Percentiles rank a stretch among this genome's conserved stretches.
Evolutionary conservation across 2,329 filamentous ascomycete species (phyloP).

Genomic region (Orbilia oligospora): DNA sequence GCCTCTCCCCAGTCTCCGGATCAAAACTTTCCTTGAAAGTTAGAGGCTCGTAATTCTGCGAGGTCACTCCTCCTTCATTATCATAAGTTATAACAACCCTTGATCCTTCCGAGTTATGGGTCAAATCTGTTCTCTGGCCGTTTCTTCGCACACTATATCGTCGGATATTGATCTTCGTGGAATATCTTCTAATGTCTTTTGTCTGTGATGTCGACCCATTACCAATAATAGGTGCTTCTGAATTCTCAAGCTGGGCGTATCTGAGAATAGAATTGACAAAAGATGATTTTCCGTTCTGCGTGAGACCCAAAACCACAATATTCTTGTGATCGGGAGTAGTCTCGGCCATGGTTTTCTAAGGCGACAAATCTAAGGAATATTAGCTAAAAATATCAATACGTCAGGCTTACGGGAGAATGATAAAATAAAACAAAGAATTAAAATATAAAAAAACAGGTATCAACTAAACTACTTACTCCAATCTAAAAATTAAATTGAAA

Average conservation of each 20-base stretch:
- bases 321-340: constrained; percentile 25
- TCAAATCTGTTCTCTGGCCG: constrained; percentile 17
- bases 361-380: too few relatives aligned
- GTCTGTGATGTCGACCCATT: constrained; percentile 29
- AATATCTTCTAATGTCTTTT: constrained; percentile 27
- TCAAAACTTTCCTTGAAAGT: constrained; percentile 3
- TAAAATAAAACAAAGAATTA: too few relatives aligned
- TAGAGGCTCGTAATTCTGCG: constrained; percentile 6
- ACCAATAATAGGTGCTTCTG: constrained; percentile 3
- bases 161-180: constrained; percentile 10
- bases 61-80: background rate
- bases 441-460: too few relatives aligned
- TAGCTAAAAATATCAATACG: too few relatives aligned
- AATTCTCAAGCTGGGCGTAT: background rate
- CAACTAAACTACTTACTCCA: too few relatives aligned
- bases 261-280: constrained; percentile 32
- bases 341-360: too few relatives aligned
- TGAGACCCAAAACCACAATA: constrained; percentile 42
- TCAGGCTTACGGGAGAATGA: too few relatives aligned
- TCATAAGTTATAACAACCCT: constrained; percentile 25
- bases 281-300: constrained; percentile 43
- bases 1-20: constrained; percentile 7
- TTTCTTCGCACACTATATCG: background rate
- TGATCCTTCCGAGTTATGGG: constrained; percentile 23
- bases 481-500: too few relatives aligned